Percentiles rank a stretch among this genome's conserved stretches.
Evolutionary conservation across 1,284 basidiomycete genomes (phyloP).

Genomic region (Trametes polyzona): DNA sequence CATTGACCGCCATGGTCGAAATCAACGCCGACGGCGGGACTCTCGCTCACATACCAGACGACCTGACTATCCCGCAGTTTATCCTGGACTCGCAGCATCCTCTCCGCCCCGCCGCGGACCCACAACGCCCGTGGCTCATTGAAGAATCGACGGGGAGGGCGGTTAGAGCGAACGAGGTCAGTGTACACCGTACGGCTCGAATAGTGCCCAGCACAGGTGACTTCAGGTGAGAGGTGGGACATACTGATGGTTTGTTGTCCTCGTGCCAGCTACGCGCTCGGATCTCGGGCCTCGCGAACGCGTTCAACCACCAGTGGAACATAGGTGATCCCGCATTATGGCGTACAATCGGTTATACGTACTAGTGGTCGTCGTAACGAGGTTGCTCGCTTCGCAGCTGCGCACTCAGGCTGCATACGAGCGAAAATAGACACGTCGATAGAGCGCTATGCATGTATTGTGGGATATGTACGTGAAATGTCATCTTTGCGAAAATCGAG

Average conservation of each 20-base stretch:
- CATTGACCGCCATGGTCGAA: constrained; percentile 29
- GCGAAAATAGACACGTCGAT: no score
- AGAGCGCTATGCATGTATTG: no score
- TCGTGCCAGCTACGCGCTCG: constrained; percentile 18
- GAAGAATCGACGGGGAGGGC: constrained; percentile 30
- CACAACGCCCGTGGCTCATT: constrained; percentile 26
- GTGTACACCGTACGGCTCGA: no score
- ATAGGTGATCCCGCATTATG: constrained; percentile 12
- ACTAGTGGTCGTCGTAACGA: no score
- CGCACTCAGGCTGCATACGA: no score
- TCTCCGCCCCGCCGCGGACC: constrained; percentile 8
- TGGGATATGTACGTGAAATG: no score
- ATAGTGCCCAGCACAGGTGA: no score
- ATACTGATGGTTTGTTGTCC: background rate
- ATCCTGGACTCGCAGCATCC: constrained; percentile 51
- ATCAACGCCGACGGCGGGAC: constrained; percentile 43
- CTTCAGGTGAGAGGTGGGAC: no score
- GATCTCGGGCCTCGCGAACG: constrained; percentile 20
- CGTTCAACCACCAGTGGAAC: constrained; percentile 20
- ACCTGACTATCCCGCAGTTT: constrained; percentile 71
- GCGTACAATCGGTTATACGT: background rate
- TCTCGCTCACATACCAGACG: constrained; percentile 57
- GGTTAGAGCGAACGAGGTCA: constrained; percentile 17
- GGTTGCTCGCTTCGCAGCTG: no score
- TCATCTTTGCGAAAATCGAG: no score